These are phyloP conservation scores for Ceratocystis smalleyi DNA, from an alignment of 2,329 filamentous ascomycete genomes.

Conservation along the genomic window DNA sequence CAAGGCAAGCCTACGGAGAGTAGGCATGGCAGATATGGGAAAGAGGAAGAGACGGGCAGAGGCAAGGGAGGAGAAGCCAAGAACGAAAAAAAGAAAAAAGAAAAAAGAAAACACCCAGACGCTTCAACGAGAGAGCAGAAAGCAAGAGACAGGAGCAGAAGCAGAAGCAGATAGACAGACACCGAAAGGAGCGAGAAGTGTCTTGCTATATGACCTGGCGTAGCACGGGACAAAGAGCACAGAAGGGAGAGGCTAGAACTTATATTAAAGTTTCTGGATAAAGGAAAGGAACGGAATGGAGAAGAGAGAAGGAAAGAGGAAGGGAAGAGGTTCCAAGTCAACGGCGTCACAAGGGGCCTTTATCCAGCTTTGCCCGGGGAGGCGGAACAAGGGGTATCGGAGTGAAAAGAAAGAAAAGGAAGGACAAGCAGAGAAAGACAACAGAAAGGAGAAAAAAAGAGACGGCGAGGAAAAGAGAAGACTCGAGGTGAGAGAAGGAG, in stretches of 20 bases:
- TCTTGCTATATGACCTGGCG: neutral
- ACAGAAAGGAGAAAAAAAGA: neutral
- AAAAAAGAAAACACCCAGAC: conserved; percentile 10
- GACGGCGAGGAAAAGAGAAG: neutral
- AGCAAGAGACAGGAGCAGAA: neutral
- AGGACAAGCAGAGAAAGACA: neutral
- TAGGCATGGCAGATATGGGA: neutral
- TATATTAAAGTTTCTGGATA: conserved; percentile 8
- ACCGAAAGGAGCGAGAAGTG: conserved; percentile 1
- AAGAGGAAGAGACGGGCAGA: neutral
- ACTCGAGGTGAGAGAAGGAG: neutral
- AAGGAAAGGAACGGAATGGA: neutral
- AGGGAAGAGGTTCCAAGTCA: neutral
- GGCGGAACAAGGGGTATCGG: neutral
- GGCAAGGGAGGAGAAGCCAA: neutral
- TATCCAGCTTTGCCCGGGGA: neutral
- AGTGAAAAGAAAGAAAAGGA: neutral
- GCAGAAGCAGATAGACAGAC: neutral
- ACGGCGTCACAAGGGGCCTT: neutral
- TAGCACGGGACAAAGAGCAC: neutral
- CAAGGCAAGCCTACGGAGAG: conserved; percentile 1
- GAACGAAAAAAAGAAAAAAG: no score
- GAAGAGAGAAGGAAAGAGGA: neutral
- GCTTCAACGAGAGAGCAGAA: neutral
- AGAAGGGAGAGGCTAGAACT: conserved; percentile 12